phyloP scores from a whole-genome alignment of 2,329 filamentous ascomycete species.

The Penicillium sp. region DNA sequence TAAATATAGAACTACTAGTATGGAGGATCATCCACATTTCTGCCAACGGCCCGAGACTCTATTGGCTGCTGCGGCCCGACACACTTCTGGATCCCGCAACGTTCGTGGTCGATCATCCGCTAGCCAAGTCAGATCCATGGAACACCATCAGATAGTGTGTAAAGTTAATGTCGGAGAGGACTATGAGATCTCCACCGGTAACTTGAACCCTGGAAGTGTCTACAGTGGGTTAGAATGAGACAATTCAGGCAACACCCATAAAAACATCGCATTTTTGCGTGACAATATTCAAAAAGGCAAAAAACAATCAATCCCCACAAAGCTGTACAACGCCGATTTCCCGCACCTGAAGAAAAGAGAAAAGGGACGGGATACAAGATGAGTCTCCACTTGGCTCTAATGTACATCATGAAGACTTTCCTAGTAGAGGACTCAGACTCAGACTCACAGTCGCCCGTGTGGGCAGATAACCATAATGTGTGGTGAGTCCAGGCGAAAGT shows the following conservation, averaged over 20 bases:
- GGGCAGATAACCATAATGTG: slow-evolving; percentile 7
- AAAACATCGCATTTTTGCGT: slow-evolving; percentile 8
- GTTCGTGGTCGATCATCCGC: neutral
- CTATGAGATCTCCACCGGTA: too few relatives aligned
- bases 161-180: too few relatives aligned
- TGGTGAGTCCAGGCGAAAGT: neutral
- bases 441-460: slow-evolving; percentile 7
- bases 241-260: neutral
- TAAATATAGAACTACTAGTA: neutral
- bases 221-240: too few relatives aligned
- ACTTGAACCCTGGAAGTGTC: neutral
- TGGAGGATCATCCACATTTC: neutral
- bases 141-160: too few relatives aligned
- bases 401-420: slow-evolving; percentile 33
- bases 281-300: neutral
- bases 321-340: slow-evolving; percentile 15
- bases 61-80: neutral
- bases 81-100: neutral
- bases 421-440: slow-evolving; percentile 9
- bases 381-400: slow-evolving; percentile 25
- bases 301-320: slow-evolving; percentile 9
- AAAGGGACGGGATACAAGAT: neutral
- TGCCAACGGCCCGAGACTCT: neutral
- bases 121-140: neutral
- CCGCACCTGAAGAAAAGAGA: neutral